Evolutionary conservation across 495 filamentous ascomycete genomes (phyloP).

Genomic region (Hypomontagnella submonticulosa): DNA sequence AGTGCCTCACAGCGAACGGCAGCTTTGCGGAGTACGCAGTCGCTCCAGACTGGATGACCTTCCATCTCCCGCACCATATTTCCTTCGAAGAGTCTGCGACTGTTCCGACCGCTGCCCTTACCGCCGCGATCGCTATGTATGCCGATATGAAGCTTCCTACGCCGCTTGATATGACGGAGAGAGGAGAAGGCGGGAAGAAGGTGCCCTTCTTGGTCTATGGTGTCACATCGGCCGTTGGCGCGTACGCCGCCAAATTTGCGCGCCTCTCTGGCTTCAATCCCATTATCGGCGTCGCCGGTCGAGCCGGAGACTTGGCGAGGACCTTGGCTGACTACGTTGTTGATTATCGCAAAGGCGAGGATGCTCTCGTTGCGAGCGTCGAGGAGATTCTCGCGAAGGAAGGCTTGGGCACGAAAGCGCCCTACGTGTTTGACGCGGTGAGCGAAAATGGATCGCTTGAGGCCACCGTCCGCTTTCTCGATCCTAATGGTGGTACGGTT

Average conservation of each 20-base stretch:
- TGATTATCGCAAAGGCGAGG: conserved; percentile 55
- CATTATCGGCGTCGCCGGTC: conserved; percentile 54
- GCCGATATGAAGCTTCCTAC: conserved; percentile 44
- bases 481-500: conserved; percentile 33
- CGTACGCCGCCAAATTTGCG: conserved; percentile 55
- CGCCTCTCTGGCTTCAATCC: conserved; percentile 52
- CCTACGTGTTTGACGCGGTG: conserved; percentile 49
- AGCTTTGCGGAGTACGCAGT: conserved; percentile 56
- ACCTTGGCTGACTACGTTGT: conserved; percentile 52
- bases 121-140: conserved; percentile 54
- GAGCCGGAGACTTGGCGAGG: conserved; percentile 49
- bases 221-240: conserved; percentile 52
- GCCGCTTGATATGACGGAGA: conserved; percentile 24
- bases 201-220: conserved; percentile 54
- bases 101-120: conserved; percentile 55
- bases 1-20: conserved; percentile 43
- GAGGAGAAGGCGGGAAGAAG: conserved; percentile 18
- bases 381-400: conserved; percentile 49
- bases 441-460: conserved; percentile 40
- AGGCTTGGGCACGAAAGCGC: conserved; percentile 40
- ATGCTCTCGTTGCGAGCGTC: conserved; percentile 28
- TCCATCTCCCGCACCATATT: conserved; percentile 53
- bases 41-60: conserved; percentile 50
- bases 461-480: conserved; percentile 41
- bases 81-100: conserved; percentile 58